Conservation (phyloP, 345 rosid species). For the Eucalyptus urophylla region DNA sequence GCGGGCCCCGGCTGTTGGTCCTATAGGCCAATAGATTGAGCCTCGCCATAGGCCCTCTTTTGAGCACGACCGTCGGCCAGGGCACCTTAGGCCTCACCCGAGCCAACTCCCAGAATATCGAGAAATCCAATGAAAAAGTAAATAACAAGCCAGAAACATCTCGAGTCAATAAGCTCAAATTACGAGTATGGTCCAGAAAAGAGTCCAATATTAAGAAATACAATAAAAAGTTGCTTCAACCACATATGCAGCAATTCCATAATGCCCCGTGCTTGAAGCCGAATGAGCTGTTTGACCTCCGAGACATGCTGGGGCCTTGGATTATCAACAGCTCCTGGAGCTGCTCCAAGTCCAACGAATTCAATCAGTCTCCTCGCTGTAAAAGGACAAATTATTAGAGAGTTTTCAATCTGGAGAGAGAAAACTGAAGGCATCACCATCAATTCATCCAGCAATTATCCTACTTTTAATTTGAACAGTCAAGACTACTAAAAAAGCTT, state of each 20-base stretch:
- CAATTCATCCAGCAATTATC: not conserved
- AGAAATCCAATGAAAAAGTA: not conserved
- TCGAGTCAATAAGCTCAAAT: not conserved
- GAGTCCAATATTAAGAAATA: not conserved
- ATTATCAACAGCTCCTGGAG: constrained; percentile 46
- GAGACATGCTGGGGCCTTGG: constrained; percentile 33
- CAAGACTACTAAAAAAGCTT: not conserved
- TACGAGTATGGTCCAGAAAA: not conserved
- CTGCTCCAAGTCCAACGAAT: constrained; percentile 32
- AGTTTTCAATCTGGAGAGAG: not conserved
- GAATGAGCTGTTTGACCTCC: constrained; percentile 39
- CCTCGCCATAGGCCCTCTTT: not conserved
- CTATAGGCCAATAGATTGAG: not conserved
- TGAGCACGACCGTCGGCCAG: not conserved
- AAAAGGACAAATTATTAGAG: not conserved
- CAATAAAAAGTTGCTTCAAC: constrained; percentile 14
- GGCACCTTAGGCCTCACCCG: not conserved
- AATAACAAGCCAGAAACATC: not conserved
- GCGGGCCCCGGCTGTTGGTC: not conserved
- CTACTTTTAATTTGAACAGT: not conserved
- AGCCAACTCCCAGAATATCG: not conserved
- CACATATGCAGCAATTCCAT: constrained; percentile 46
- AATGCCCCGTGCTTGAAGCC: constrained; percentile 42
- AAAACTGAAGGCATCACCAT: not conserved
- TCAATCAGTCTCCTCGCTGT: constrained; percentile 39